These are phyloP conservation scores for Trichoderma endophyticum DNA, from an alignment of 2,329 filamentous ascomycete genomes.

Conservation along the genomic window DNA sequence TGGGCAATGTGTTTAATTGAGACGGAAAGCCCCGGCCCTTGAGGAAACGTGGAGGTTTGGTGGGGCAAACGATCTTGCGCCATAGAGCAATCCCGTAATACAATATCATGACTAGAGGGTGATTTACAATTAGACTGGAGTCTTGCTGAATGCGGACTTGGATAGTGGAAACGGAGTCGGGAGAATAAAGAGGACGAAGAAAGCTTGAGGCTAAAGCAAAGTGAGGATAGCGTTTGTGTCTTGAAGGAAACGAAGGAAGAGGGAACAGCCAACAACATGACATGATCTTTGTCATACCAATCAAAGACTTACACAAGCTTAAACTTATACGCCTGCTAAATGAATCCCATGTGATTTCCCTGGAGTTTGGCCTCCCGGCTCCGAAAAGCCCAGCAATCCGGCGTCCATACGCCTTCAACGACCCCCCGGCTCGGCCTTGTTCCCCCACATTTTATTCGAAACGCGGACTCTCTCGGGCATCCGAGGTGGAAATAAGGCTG, in stretches of 20 bases:
- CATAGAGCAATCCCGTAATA: not conserved
- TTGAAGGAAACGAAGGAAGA: not conserved
- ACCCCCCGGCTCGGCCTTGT: not conserved
- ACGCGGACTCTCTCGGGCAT: slow-evolving; percentile 9
- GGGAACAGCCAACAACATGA: too few relatives aligned
- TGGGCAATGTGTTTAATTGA: not conserved
- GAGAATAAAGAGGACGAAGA: not conserved
- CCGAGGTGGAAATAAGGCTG: slow-evolving; percentile 4
- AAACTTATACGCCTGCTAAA: not conserved
- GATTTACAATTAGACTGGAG: not conserved
- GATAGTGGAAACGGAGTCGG: not conserved
- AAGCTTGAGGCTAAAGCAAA: not conserved
- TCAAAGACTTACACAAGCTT: not conserved
- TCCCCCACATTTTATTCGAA: not conserved
- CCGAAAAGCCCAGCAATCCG: not conserved
- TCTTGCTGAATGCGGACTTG: too few relatives aligned
- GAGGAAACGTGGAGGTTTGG: not conserved
- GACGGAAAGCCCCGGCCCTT: not conserved
- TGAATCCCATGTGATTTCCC: not conserved
- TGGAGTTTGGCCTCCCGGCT: not conserved
- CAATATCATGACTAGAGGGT: not conserved
- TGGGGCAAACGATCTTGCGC: not conserved
- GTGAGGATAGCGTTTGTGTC: not conserved
- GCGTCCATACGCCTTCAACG: not conserved
- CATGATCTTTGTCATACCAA: not conserved